Base-by-base conservation (phyloP, 345 rosid genomes). In the Lepidium sativum region DNA sequence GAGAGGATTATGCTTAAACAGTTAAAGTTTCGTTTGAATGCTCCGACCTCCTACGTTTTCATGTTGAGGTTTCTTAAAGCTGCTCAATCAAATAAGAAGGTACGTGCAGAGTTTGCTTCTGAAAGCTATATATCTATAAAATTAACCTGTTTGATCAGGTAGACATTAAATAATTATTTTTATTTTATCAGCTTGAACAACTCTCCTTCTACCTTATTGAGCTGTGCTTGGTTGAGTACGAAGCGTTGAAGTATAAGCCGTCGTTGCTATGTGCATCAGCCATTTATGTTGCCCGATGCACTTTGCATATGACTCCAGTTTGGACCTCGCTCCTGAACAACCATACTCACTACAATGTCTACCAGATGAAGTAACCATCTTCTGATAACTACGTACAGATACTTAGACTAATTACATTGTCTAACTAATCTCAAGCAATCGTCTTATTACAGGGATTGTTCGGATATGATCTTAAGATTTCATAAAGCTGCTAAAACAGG, bases 41-140 rank as follows among this genome's bases (percentile, higher is more conserved):
- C 72, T 21, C 91, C 99, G 29, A 90, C 99, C 34, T 83, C 94
- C 4, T 90, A 94, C 63, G 96, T 90, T 65, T 94, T 94, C 84
- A 82, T 88, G 97, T 69, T 90, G 65, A 84, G 96, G 72, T 94
- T 94, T 77, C 86, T 94, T 33, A 94, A 87, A 82, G 97, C 95
- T 79, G 95, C 99, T 71, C 86, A 76, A 67, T 81, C 97, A 29
- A 86, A 89, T 72, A 67, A 67, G 54, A 79, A 79, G 92, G 99
- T 89, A 74, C 21, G 54, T 5, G 3, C 27, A 8, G 12, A 47
- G 42, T 32, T 49, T 48, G 47, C 42, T 43, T 11, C 12, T 42
- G n/a, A 60, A 53, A 51, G 60, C 64, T 72, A 21, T 17, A 39
- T 4, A 12, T 27, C 10, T 14, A 16, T 31, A 43, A 66, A 53